Conservation (phyloP, 1,284 basidiomycete genomes). For the Psilocybe mexicana region DNA sequence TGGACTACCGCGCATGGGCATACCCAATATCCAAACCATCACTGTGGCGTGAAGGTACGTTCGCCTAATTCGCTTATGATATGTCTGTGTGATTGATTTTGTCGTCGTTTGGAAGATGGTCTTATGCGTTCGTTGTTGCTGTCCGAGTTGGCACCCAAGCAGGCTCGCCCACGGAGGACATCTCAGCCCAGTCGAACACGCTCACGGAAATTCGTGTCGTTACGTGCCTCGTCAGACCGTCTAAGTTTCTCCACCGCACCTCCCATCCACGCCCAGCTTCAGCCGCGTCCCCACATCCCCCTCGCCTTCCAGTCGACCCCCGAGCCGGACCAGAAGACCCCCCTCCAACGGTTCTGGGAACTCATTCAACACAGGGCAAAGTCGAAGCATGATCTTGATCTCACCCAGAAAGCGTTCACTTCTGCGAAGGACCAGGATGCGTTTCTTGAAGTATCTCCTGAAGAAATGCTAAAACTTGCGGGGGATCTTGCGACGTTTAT, state of each 20-base stretch:
- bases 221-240: not conserved
- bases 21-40: constrained; percentile 44
- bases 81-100: not conserved
- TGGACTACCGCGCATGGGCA: constrained; percentile 43
- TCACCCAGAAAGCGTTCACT: constrained; percentile 6
- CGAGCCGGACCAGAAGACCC: not conserved
- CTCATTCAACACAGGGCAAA: constrained; percentile 1
- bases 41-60: constrained; percentile 45
- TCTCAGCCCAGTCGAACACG: constrained; percentile 20
- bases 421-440: constrained; percentile 8
- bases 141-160: constrained; percentile 13
- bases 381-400: constrained; percentile 1
- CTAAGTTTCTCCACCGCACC: not conserved
- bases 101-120: constrained; percentile 14
- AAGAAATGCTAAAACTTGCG: constrained; percentile 13
- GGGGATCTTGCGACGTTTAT: constrained; percentile 17
- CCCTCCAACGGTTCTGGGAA: constrained; percentile 1
- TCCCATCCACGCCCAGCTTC: not conserved
- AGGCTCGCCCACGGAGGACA: constrained; percentile 10
- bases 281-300: not conserved
- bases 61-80: constrained; percentile 5
- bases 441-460: constrained; percentile 5
- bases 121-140: constrained; percentile 20
- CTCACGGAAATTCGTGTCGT: constrained; percentile 6
- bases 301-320: not conserved